Base-by-base conservation (phyloP, 164 flowering plant species). In the Magnolia officinalis region DNA sequence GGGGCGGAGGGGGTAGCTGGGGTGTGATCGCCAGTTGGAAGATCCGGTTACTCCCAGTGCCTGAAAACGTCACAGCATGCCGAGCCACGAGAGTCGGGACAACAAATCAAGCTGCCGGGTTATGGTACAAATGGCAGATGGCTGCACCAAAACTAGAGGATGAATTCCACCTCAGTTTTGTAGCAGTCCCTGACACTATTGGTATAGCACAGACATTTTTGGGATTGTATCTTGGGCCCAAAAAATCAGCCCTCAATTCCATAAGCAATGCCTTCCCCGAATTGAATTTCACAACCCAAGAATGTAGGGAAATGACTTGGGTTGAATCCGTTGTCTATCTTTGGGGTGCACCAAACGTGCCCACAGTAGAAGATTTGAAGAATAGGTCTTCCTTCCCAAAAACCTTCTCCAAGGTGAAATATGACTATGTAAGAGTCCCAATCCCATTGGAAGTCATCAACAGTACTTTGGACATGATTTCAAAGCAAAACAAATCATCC, bases 261-360 rank as follows among this genome's bases (percentile, higher is more conserved):
- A 67, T 81, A 31, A 73, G 18, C 21, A 50, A 23, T 26, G 61
- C 45, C 1, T 81, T 81, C 63, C 83, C 81, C 1, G 79, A 81
- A 66, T 20, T 81, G 37, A 71, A 51, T 26, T 19, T 78, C 8
- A 11, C 11, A 10, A 58, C 59, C 31, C 59, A 75, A 11, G 79
- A 78, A 21, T 69, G 78, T 74, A 78, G 7, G 63, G 77, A 78
- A 55, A 78, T 78, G 83, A 81, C 74, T 72, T 78, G 83, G 81
- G 74, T 70, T 1, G 77, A 78, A 14, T 73, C 79, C 11, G 26
- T 75, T 23, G 19, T 81, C 1, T 78, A 58, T 66, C 77, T 80
- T 55, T 64, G 74, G 2, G 71, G 67, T 4, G n/a, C 69, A 11
- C 20, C 16, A 6, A 51, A 75, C 1, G 82, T 75, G 0, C 72